A percentile compares a stretch with the other conserved stretches of the same genome.
Conservation (phyloP, 2,329 filamentous ascomycete genomes). For the Penicillium rolfsii region DNA sequence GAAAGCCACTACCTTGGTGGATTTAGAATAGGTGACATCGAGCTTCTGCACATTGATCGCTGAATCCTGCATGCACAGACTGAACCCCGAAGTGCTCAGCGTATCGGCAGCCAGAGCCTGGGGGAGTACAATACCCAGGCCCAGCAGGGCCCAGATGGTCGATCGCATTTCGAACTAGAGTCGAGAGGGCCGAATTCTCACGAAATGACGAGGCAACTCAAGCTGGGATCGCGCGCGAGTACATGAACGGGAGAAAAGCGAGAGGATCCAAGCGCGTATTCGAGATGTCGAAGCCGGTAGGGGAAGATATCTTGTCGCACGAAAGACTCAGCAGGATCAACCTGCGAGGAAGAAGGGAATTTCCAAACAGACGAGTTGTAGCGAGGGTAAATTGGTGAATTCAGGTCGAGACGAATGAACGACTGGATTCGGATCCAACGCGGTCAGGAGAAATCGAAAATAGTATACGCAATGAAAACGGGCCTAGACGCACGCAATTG, state of each 20-base stretch:
- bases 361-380: background rate
- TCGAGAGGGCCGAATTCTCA: background rate
- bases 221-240: conserved; percentile 2
- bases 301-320: background rate
- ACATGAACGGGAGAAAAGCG: conserved; percentile 13
- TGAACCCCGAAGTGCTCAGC: conserved; percentile 79
- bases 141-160: conserved; percentile 31
- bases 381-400: background rate
- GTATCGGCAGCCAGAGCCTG: conserved; percentile 67
- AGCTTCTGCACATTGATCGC: conserved; percentile 73
- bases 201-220: conserved; percentile 10
- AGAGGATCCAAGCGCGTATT: conserved; percentile 9
- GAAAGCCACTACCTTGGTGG: conserved; percentile 73
- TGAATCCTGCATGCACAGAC: conserved; percentile 63
- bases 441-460: conserved; percentile 4
- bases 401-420: conserved; percentile 2
- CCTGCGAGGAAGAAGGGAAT: conserved; percentile 16
- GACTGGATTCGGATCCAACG: conserved; percentile 9
- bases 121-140: conserved; percentile 34
- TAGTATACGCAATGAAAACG: conserved; percentile 5
- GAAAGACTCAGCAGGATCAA: conserved; percentile 27
- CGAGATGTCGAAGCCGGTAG: background rate
- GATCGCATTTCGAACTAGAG: conserved; percentile 32
- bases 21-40: conserved; percentile 77
- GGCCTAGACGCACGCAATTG: conserved; percentile 8